Evolutionary conservation across 2,329 filamentous ascomycete genomes (phyloP).

Genomic region (Exophiala aquamarina): DNA sequence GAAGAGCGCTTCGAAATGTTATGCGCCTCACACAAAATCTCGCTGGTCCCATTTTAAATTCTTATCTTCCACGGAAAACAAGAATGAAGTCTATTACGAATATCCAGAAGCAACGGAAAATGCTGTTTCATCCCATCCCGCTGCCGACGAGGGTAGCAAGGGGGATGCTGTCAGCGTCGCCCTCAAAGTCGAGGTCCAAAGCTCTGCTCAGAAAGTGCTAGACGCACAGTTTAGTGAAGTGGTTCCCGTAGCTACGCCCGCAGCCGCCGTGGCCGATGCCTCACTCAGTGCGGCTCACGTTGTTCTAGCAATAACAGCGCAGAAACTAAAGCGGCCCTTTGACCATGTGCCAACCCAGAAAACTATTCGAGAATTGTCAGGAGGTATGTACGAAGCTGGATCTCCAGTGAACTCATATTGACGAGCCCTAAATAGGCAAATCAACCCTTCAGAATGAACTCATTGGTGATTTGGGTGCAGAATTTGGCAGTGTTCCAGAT

Average conservation of each 20-base stretch:
- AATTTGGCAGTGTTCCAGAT: constrained; percentile 44
- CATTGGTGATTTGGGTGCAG: constrained; percentile 42
- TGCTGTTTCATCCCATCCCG: constrained; percentile 7
- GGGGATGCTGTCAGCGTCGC: neutral
- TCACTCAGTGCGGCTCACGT: constrained; percentile 26
- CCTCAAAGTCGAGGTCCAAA: neutral
- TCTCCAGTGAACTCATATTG: constrained; percentile 10
- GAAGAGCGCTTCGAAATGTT: constrained; percentile 31
- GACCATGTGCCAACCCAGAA: constrained; percentile 22
- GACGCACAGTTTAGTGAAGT: neutral
- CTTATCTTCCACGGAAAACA: constrained; percentile 5
- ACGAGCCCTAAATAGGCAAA: constrained; percentile 30
- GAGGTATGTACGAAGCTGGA: neutral
- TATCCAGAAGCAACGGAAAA: neutral
- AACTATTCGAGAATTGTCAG: constrained; percentile 24
- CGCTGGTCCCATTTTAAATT: constrained; percentile 11
- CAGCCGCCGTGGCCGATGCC: neutral
- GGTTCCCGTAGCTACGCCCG: neutral
- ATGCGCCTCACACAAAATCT: constrained; percentile 23
- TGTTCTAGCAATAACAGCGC: constrained; percentile 32
- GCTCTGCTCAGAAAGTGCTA: neutral
- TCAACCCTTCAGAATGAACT: constrained; percentile 49
- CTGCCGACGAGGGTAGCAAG: constrained; percentile 1
- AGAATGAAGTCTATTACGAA: constrained; percentile 29
- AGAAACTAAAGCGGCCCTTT: constrained; percentile 31